Evolutionary conservation across 371 early-diverging fungal genomes (phyloP).

Genomic region (Dinochytrium kinnereticum): DNA sequence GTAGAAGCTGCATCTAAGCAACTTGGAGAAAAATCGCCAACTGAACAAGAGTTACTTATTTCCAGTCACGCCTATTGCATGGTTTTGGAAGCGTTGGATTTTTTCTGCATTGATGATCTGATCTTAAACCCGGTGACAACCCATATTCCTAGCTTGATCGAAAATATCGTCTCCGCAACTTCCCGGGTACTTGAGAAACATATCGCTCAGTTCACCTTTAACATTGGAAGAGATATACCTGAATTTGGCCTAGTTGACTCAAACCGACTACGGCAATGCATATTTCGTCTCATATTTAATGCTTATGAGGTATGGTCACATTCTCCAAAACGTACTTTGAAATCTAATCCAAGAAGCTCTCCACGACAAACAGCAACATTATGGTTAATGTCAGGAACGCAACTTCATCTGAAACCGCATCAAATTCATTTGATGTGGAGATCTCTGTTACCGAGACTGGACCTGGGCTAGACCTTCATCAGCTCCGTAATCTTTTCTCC

Average conservation of each 20-base stretch:
- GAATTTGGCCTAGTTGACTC: constrained; percentile 15
- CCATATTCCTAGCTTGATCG: not conserved
- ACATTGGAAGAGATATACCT: constrained; percentile 1
- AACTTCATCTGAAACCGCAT: not conserved
- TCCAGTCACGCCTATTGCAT: not conserved
- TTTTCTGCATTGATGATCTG: too few species aligned
- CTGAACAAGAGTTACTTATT: not conserved
- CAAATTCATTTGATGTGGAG: not conserved
- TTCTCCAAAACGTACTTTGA: not conserved
- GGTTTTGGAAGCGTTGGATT: too few species aligned
- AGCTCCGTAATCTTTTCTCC: constrained; percentile 13
- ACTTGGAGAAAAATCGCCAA: not conserved
- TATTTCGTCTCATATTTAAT: constrained; percentile 19
- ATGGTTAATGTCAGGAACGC: not conserved
- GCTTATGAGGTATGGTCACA: constrained; percentile 11
- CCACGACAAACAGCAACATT: not conserved
- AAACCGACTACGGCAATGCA: constrained; percentile 10
- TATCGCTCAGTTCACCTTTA: not conserved
- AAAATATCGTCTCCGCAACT: not conserved
- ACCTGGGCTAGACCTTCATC: not conserved
- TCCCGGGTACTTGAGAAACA: not conserved
- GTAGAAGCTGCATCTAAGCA: too few species aligned
- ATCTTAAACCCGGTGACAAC: not conserved
- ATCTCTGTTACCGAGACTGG: constrained; percentile 12
- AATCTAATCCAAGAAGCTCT: not conserved